Conservation (phyloP, 495 filamentous ascomycete species). For the Entonaema liquescens region DNA sequence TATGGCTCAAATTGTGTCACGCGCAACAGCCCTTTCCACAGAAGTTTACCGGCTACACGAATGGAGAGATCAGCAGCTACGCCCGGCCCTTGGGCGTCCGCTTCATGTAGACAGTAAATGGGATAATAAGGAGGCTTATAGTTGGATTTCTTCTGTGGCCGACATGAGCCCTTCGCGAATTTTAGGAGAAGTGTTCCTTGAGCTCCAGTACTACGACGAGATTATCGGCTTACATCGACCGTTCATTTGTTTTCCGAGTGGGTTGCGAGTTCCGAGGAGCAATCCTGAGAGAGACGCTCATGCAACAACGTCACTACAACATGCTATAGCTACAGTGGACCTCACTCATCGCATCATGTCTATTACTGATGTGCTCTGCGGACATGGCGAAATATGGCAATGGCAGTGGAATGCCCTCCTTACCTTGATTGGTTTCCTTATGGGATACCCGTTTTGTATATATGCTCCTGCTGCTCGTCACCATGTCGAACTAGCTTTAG, state of each 20-base stretch:
- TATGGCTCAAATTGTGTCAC: slow-evolving; percentile 10
- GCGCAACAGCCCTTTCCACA: slow-evolving; percentile 15
- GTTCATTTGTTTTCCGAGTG: slow-evolving; percentile 44
- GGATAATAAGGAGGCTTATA: background rate
- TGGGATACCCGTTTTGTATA: slow-evolving; percentile 21
- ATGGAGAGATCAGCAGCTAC: slow-evolving; percentile 30
- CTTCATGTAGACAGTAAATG: slow-evolving; percentile 13
- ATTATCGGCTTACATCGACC: slow-evolving; percentile 40
- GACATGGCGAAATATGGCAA: slow-evolving; percentile 45
- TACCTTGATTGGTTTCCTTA: slow-evolving; percentile 50
- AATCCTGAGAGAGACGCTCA: slow-evolving; percentile 40
- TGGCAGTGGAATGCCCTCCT: slow-evolving; percentile 49
- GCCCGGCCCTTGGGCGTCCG: slow-evolving; percentile 14
- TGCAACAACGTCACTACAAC: slow-evolving; percentile 41
- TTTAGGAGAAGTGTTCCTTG: slow-evolving; percentile 22
- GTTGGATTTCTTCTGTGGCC: slow-evolving; percentile 20
- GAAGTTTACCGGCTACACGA: slow-evolving; percentile 8
- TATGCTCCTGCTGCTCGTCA: slow-evolving; percentile 9
- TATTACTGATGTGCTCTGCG: slow-evolving; percentile 39
- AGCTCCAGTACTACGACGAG: slow-evolving; percentile 47
- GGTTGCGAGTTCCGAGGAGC: slow-evolving; percentile 19
- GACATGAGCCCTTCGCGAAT: slow-evolving; percentile 18
- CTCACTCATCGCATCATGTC: slow-evolving; percentile 38
- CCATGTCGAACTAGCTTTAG: slow-evolving; percentile 21
- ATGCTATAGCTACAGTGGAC: slow-evolving; percentile 40